phyloP scores from a whole-genome alignment of 2,329 filamentous ascomycete genomes.

The Beauveria pseudobassiana region DNA sequence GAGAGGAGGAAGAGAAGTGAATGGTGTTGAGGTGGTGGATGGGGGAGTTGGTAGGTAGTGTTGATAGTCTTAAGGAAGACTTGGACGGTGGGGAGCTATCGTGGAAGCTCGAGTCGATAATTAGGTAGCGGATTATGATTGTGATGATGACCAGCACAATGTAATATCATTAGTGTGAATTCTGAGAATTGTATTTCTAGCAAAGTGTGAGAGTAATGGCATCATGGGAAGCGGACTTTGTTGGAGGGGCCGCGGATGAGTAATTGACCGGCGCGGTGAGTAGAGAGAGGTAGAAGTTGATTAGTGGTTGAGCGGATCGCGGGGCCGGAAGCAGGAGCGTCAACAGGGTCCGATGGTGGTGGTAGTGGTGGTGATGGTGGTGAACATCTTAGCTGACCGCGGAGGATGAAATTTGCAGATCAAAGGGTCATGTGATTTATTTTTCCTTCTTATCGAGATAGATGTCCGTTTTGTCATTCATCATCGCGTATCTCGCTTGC shows the following conservation, averaged over 20 bases:
- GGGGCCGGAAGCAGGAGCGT: background rate
- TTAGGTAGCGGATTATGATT: background rate
- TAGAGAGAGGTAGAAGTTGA: background rate
- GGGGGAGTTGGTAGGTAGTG: too few species aligned
- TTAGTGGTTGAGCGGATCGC: background rate
- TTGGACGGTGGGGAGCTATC: background rate
- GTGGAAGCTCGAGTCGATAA: background rate
- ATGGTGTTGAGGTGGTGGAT: background rate
- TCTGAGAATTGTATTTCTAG: background rate
- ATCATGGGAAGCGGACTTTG: conserved; percentile 4
- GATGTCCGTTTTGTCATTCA: too few species aligned
- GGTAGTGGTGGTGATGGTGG: background rate
- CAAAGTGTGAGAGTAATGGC: background rate
- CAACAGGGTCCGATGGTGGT: background rate
- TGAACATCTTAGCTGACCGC: too few species aligned
- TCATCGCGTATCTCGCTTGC: too few species aligned
- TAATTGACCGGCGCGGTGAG: background rate
- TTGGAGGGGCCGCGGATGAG: background rate
- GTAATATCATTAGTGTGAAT: background rate
- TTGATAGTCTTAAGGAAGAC: too few species aligned
- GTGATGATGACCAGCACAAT: background rate
- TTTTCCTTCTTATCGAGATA: too few species aligned
- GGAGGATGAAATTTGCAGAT: too few species aligned
- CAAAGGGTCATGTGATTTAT: too few species aligned
- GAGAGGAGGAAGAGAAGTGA: background rate